Percentiles rank a stretch among this genome's conserved stretches.
Evolutionary conservation across 148 eudicot species (phyloP).

Genomic region (Rhododendron molle): DNA sequence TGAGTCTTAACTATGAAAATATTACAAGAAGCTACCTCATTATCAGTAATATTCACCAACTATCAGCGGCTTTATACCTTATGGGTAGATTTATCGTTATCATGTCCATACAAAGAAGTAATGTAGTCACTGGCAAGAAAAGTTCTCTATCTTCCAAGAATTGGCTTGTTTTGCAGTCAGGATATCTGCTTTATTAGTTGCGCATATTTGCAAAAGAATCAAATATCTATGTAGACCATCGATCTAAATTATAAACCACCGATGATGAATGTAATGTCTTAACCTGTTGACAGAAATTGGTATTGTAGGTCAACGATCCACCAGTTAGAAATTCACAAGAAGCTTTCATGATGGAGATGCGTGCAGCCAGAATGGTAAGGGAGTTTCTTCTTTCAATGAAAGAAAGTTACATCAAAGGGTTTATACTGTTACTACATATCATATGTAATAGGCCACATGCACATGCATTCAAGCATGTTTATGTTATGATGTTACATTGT

Average conservation of each 20-base stretch:
- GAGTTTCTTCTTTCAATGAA: too few relatives aligned
- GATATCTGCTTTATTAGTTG: neutral
- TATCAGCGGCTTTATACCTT: neutral
- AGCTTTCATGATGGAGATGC: slow-evolving; percentile 94
- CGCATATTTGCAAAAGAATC: neutral
- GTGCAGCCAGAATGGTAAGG: slow-evolving; percentile 86
- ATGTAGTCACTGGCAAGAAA: neutral
- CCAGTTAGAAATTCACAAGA: slow-evolving; percentile 87
- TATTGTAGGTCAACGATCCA: slow-evolving; percentile 68
- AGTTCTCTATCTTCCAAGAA: neutral
- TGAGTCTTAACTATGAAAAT: neutral
- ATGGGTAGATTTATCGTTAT: neutral
- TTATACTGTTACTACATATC: too few relatives aligned
- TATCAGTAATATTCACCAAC: neutral
- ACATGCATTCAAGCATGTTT: too few relatives aligned
- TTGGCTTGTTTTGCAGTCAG: too few relatives aligned
- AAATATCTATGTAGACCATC: neutral
- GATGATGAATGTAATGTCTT: neutral
- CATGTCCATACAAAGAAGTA: neutral
- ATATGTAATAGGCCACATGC: too few relatives aligned
- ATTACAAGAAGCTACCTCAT: neutral
- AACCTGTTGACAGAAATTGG: neutral
- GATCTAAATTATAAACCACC: neutral
- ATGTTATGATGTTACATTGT: too few relatives aligned
- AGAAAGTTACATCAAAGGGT: too few relatives aligned